phyloP scores from a whole-genome alignment of 1,284 basidiomycete species.

The Albatrellus sp. region DNA sequence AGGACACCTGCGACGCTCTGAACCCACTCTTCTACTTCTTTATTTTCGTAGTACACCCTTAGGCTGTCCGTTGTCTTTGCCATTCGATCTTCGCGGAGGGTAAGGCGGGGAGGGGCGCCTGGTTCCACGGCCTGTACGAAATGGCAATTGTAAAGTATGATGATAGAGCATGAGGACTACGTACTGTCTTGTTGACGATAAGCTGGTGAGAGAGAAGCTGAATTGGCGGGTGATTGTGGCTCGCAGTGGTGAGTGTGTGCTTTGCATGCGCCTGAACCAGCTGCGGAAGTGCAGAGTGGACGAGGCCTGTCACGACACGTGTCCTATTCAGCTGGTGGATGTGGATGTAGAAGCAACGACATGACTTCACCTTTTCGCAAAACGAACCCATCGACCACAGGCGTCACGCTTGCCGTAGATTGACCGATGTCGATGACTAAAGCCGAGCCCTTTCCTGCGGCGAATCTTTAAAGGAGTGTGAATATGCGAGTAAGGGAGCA shows the following conservation, averaged over 20 bases:
- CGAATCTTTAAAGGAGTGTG: conserved; percentile 49
- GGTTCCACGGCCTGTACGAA: conserved; percentile 46
- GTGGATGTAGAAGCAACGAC: not conserved
- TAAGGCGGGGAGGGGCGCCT: conserved; percentile 46
- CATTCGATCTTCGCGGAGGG: conserved; percentile 66
- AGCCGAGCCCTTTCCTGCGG: conserved; percentile 92
- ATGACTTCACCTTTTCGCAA: conserved; percentile 69
- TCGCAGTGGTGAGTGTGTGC: conserved; percentile 43
- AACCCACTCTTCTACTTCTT: conserved; percentile 89
- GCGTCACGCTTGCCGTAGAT: conserved; percentile 81
- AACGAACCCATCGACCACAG: conserved; percentile 96
- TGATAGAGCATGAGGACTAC: conserved; percentile 8
- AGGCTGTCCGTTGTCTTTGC: conserved; percentile 67
- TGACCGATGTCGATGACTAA: conserved; percentile 92
- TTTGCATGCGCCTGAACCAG: conserved; percentile 66
- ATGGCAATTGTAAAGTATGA: not conserved
- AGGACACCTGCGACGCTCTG: conserved; percentile 80
- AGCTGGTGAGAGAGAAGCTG: conserved; percentile 78
- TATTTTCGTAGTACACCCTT: conserved; percentile 71
- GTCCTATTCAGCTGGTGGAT: not conserved
- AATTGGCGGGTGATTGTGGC: conserved; percentile 37
- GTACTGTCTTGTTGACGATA: conserved; percentile 66
- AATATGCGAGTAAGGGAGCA: not conserved
- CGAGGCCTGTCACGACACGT: conserved; percentile 41
- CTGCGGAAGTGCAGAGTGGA: conserved; percentile 61